Evolutionary conservation across 2,329 filamentous ascomycete species (phyloP).

Genomic region (Alternaria gansuensis): DNA sequence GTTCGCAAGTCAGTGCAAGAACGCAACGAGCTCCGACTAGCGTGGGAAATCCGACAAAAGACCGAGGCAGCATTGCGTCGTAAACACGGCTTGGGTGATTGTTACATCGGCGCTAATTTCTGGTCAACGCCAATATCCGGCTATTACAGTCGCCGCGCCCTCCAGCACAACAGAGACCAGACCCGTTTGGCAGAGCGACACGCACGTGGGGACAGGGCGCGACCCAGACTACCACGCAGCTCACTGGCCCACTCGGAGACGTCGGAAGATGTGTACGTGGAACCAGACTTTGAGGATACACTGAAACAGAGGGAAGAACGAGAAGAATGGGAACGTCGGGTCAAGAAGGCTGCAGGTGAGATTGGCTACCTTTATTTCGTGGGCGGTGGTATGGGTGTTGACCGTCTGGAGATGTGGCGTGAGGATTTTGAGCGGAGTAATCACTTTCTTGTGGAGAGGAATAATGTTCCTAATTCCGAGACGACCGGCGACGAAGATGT

Average conservation of each 20-base stretch:
- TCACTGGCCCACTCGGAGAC: conserved; percentile 32
- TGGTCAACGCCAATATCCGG: conserved; percentile 32
- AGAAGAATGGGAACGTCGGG: conserved; percentile 20
- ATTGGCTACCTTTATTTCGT: conserved; percentile 45
- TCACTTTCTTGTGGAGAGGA: conserved; percentile 27
- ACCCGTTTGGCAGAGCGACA: conserved; percentile 23
- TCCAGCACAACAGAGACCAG: conserved; percentile 12
- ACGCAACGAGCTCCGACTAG: conserved; percentile 12
- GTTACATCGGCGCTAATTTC: conserved; percentile 26
- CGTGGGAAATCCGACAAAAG: conserved; percentile 26
- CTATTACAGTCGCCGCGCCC: conserved; percentile 13
- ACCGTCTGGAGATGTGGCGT: conserved; percentile 25
- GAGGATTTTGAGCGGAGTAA: conserved; percentile 32
- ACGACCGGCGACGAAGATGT: background rate
- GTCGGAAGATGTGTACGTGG: conserved; percentile 28
- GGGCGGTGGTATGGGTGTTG: conserved; percentile 15
- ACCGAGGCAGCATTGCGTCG: conserved; percentile 35
- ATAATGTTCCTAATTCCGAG: conserved; percentile 2
- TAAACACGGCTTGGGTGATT: conserved; percentile 32
- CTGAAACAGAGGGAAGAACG: conserved; percentile 25
- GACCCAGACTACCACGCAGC: conserved; percentile 31
- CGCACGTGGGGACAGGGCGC: conserved; percentile 23
- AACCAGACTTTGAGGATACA: conserved; percentile 18
- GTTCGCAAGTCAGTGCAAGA: conserved; percentile 17
- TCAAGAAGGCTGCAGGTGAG: conserved; percentile 28